Conservation (phyloP, 805 yeast species). For the Saccharomycopsis synnaedendra region DNA sequence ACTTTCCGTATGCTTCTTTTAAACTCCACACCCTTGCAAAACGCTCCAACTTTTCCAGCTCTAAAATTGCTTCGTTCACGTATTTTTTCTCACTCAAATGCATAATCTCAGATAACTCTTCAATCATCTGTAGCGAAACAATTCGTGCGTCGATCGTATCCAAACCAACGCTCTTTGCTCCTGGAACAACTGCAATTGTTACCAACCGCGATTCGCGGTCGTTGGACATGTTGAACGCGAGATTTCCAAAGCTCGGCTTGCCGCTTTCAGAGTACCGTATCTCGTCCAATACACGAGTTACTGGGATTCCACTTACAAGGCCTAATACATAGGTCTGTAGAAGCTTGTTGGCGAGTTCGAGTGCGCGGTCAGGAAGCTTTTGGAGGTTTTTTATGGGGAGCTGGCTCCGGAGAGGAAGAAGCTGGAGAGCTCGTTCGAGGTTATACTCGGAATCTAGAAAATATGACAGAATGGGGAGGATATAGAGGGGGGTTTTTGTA, state of each 20-base stretch:
- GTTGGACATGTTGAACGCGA: constrained; percentile 14
- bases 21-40: constrained; percentile 15
- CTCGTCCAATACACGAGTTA: background rate
- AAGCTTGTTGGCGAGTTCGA: constrained; percentile 11
- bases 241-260: constrained; percentile 7
- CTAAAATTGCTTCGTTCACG: background rate
- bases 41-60: background rate
- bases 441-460: constrained; percentile 12
- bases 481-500: background rate
- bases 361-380: constrained; percentile 5
- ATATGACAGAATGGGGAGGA: background rate
- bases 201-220: constrained; percentile 12
- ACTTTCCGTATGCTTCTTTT: constrained; percentile 15
- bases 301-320: background rate
- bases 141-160: constrained; percentile 12
- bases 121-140: background rate
- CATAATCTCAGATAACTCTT: background rate
- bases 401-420: constrained; percentile 9
- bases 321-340: constrained; percentile 8
- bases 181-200: constrained; percentile 7
- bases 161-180: constrained; percentile 5
- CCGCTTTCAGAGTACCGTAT: constrained; percentile 2
- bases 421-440: constrained; percentile 6
- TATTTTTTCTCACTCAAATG: background rate
- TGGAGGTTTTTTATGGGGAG: constrained; percentile 5